phyloP scores from a whole-genome alignment of 2,329 filamentous ascomycete species.

The Stenocarpella maydis region DNA sequence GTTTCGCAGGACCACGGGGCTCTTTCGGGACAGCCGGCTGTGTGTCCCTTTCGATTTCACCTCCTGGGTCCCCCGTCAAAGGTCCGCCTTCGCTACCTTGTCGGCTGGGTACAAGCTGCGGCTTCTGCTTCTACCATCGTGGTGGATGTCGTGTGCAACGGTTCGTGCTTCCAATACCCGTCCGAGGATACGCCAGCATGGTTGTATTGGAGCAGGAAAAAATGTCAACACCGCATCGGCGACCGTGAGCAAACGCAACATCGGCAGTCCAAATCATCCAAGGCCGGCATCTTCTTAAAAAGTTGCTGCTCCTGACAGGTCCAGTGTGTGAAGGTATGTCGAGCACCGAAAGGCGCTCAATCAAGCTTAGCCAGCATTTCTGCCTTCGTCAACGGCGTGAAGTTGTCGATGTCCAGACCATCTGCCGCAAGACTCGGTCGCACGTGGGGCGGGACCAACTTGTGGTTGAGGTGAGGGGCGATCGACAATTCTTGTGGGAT shows the following conservation, averaged over 20 bases:
- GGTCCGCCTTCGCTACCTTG: constrained; percentile 21
- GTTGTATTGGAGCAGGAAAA: constrained; percentile 27
- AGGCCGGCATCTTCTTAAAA: constrained; percentile 12
- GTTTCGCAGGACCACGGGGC: constrained; percentile 13
- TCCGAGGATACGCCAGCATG: constrained; percentile 31
- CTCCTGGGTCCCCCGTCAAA: constrained; percentile 18
- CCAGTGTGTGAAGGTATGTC: constrained; percentile 28
- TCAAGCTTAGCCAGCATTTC: constrained; percentile 99
- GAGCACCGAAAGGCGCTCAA: constrained; percentile 61
- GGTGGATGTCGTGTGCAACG: constrained; percentile 31
- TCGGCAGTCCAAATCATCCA: constrained; percentile 20
- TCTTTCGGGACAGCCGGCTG: constrained; percentile 13
- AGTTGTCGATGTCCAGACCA: constrained; percentile 92
- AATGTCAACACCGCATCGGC: constrained; percentile 22
- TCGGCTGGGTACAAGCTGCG: constrained; percentile 31
- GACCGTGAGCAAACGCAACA: constrained; percentile 33
- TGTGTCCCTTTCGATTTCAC: constrained; percentile 13
- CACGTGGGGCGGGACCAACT: constrained; percentile 86
- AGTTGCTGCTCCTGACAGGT: constrained; percentile 31
- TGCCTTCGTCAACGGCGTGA: constrained; percentile 88
- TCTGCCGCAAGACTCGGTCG: constrained; percentile 75
- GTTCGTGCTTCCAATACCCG: constrained; percentile 27
- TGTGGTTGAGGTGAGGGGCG: constrained; percentile 83
- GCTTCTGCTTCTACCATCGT: constrained; percentile 26
- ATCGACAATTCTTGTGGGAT: constrained; percentile 86